These are phyloP conservation scores for Trichodelitschia bisporula DNA, from an alignment of 495 filamentous ascomycete species.

Conservation along the genomic window DNA sequence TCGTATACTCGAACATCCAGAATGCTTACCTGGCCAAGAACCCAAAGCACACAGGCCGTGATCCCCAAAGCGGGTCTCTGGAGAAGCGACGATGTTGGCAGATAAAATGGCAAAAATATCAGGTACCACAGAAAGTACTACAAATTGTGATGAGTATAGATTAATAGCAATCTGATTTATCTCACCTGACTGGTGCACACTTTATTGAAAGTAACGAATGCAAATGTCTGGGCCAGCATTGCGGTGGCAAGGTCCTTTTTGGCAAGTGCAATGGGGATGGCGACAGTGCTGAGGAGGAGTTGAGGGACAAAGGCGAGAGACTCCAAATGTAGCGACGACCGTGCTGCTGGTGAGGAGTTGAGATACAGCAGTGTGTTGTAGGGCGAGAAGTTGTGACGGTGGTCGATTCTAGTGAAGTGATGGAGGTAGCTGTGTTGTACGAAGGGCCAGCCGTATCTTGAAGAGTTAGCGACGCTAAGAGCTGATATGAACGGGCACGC, in stretches of 20 bases:
- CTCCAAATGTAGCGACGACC: slow-evolving; percentile 29
- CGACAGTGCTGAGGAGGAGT: slow-evolving; percentile 45
- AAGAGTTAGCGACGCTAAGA: slow-evolving; percentile 3
- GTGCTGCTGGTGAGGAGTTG: slow-evolving; percentile 30
- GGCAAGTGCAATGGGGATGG: slow-evolving; percentile 56
- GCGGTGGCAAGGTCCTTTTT: slow-evolving; percentile 60
- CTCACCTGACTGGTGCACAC: slow-evolving; percentile 89
- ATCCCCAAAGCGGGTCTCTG: slow-evolving; percentile 31
- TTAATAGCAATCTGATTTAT: not conserved
- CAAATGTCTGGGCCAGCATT: slow-evolving; percentile 98
- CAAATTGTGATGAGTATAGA: slow-evolving; percentile 1
- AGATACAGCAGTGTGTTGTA: slow-evolving; percentile 87
- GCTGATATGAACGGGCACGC: slow-evolving; percentile 6
- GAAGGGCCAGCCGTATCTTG: slow-evolving; percentile 47
- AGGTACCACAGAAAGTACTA: slow-evolving; percentile 98
- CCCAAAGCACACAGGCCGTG: slow-evolving; percentile 40
- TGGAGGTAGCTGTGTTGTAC: slow-evolving; percentile 75
- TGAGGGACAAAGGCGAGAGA: slow-evolving; percentile 76
- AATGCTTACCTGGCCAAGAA: slow-evolving; percentile 30
- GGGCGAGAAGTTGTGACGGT: slow-evolving; percentile 92
- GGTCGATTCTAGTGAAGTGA: slow-evolving; percentile 80
- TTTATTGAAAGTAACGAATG: slow-evolving; percentile 95
- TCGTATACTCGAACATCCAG: not conserved
- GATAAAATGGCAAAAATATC: slow-evolving; percentile 74
- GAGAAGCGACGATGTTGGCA: slow-evolving; percentile 54